These are phyloP conservation scores for Alternaria novae-zelandiae DNA, from an alignment of 2,329 filamentous ascomycete genomes.

Conservation along the genomic window DNA sequence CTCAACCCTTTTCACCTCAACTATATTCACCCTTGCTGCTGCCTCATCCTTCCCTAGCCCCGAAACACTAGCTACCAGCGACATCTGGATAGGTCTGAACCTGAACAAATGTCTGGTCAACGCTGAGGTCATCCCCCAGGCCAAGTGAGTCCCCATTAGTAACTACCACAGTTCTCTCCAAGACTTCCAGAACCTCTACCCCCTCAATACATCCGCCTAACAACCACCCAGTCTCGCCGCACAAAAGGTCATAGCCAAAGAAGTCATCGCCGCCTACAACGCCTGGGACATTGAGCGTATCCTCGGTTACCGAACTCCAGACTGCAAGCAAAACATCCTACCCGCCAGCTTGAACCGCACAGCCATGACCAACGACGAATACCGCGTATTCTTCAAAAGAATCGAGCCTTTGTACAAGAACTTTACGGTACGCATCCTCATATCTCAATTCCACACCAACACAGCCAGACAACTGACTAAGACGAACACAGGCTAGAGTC, in stretches of 20 bases:
- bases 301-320: background rate
- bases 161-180: background rate
- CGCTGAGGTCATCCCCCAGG: background rate
- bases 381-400: background rate
- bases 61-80: background rate
- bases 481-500: background rate
- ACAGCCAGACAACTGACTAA: background rate
- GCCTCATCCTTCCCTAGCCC: background rate
- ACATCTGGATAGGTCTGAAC: background rate
- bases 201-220: background rate
- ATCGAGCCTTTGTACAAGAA: background rate
- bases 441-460: too few species aligned
- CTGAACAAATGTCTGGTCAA: background rate
- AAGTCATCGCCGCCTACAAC: background rate
- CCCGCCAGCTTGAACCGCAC: background rate
- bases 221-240: background rate
- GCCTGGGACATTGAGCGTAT: background rate
- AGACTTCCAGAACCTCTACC: background rate
- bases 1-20: background rate
- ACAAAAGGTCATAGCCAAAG: background rate
- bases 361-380: background rate
- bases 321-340: background rate
- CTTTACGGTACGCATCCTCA: background rate
- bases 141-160: background rate
- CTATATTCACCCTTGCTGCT: background rate